Evolutionary conservation across 192 early-diverging fungal species (phyloP).

Genomic region (Glomus cerebriforme): DNA sequence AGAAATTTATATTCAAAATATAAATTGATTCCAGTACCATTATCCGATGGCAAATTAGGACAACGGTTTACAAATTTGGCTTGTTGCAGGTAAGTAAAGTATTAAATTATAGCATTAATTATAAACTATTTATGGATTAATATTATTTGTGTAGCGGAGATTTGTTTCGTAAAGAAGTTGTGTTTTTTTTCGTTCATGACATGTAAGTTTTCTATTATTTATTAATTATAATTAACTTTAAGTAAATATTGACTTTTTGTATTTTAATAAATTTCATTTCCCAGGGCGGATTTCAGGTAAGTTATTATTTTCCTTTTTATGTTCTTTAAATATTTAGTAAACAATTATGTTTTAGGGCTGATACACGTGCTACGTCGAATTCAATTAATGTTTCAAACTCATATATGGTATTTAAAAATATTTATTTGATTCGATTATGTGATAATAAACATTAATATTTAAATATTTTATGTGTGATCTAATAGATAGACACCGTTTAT

Average conservation of each 20-base stretch:
- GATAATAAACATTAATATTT: not conserved
- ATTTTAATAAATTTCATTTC: constrained; percentile 8
- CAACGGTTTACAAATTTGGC: constrained; percentile 36
- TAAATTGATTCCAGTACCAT: constrained; percentile 25
- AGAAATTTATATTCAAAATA: not conserved
- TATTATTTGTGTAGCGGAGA: constrained; percentile 30
- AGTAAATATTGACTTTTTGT: not conserved
- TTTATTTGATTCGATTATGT: not conserved
- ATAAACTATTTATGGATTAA: not conserved
- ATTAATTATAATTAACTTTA: not conserved
- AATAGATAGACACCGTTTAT: constrained; percentile 15
- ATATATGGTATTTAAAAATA: constrained; percentile 20
- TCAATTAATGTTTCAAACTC: constrained; percentile 13
- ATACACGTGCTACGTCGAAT: constrained; percentile 25
- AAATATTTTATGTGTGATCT: not conserved
- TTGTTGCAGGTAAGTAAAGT: constrained; percentile 40
- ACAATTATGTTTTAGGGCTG: constrained; percentile 18
- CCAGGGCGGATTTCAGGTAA: constrained; percentile 32
- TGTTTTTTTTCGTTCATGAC: constrained; percentile 48
- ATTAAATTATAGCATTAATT: not conserved
- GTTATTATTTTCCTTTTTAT: not conserved
- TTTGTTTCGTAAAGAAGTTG: constrained; percentile 31
- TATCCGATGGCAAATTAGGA: constrained; percentile 35
- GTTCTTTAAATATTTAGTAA: not conserved
- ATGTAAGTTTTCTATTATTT: constrained; percentile 34